Percentiles rank a stretch among this genome's conserved stretches.
Conservation (phyloP, 2,329 filamentous ascomycete genomes). For the Phyllosticta ampelicida region DNA sequence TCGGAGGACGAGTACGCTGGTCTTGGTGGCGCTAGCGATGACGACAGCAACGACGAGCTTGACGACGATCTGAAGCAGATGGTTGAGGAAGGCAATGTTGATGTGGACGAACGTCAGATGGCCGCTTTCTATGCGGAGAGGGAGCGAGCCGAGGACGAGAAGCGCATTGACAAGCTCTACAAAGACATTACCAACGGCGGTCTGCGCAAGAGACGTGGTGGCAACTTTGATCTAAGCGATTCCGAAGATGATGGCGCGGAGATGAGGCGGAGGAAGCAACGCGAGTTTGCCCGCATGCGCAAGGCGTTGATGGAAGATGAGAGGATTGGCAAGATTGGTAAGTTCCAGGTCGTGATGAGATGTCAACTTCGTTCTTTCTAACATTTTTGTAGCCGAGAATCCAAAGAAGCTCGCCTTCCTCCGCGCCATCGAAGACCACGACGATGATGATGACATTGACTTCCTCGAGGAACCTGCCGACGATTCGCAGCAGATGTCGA, state of each 20-base stretch:
- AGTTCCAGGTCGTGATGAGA: not conserved
- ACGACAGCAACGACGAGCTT: conserved; percentile 67
- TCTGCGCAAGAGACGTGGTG: conserved; percentile 67
- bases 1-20: conserved; percentile 98
- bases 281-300: conserved; percentile 84
- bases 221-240: conserved; percentile 70
- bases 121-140: conserved; percentile 81
- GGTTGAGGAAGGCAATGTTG: conserved; percentile 71
- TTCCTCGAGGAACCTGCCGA: conserved; percentile 47
- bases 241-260: conserved; percentile 74
- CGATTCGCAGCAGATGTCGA: conserved; percentile 19
- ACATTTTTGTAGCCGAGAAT: conserved; percentile 51
- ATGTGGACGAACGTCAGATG: conserved; percentile 68
- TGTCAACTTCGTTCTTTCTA: not conserved
- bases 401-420: conserved; percentile 86
- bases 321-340: conserved; percentile 68
- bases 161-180: conserved; percentile 80
- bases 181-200: conserved; percentile 85
- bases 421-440: conserved; percentile 74
- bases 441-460: conserved; percentile 60
- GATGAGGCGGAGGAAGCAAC: conserved; percentile 67
- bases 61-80: conserved; percentile 70
- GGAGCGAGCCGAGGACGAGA: conserved; percentile 70
- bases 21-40: conserved; percentile 78
- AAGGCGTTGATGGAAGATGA: conserved; percentile 81